These are phyloP conservation scores for Trypanosoma scelopori DNA, from an alignment of 208 protist genomes.

Conservation along the genomic window DNA sequence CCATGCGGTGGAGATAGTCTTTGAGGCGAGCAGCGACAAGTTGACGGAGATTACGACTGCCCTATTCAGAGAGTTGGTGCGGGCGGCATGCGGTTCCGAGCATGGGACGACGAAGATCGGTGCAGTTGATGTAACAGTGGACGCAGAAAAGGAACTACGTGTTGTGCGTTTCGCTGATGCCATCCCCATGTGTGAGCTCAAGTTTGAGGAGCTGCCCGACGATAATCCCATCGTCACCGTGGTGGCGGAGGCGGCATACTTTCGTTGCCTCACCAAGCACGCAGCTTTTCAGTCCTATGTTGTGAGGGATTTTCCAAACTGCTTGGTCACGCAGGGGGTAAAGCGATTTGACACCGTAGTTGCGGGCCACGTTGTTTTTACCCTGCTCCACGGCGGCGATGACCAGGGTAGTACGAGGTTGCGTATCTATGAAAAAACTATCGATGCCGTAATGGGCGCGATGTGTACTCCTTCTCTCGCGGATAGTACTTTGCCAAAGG, in stretches of 20 bases:
- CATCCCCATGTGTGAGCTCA: slow-evolving; percentile 50
- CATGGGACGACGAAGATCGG: slow-evolving; percentile 65
- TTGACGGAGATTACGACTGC: slow-evolving; percentile 39
- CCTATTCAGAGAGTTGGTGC: slow-evolving; percentile 69
- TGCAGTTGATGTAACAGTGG: slow-evolving; percentile 57
- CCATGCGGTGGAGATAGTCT: slow-evolving; percentile 38
- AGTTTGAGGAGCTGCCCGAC: slow-evolving; percentile 72
- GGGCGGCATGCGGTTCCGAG: slow-evolving; percentile 71
- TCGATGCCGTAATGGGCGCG: slow-evolving; percentile 59
- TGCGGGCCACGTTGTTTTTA: slow-evolving; percentile 76
- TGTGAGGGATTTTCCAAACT: slow-evolving; percentile 68
- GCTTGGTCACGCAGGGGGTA: slow-evolving; percentile 38
- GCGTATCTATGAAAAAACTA: slow-evolving; percentile 50
- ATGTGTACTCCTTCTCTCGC: slow-evolving; percentile 84
- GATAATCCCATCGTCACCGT: slow-evolving; percentile 53
- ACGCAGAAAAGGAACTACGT: slow-evolving; percentile 38
- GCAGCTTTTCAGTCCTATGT: slow-evolving; percentile 45
- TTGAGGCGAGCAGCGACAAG: slow-evolving; percentile 34
- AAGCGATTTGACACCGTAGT: slow-evolving; percentile 70
- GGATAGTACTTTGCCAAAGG: slow-evolving; percentile 49
- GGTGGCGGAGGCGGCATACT: slow-evolving; percentile 83
- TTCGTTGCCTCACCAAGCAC: slow-evolving; percentile 69
- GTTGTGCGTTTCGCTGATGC: slow-evolving; percentile 52
- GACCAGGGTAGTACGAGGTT: slow-evolving; percentile 31
- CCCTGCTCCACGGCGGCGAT: slow-evolving; percentile 42